phyloP scores from a whole-genome alignment of 1,139 yeast species.

The Meyerozyma guilliermondii region DNA sequence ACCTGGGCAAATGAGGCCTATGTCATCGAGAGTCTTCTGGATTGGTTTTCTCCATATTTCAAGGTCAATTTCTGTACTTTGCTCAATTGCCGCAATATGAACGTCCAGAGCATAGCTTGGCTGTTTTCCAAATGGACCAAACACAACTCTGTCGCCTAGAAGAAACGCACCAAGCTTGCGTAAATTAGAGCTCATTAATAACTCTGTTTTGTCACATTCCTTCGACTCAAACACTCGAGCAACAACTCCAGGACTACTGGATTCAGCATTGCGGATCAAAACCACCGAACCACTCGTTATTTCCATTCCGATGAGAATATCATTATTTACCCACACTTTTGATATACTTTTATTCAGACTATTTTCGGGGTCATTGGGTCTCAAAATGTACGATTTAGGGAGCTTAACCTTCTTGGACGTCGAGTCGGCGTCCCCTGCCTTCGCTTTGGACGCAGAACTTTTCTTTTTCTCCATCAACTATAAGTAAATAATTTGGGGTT shows the following conservation, averaged over 20 bases:
- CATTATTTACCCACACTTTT: conserved; percentile 47
- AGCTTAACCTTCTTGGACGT: conserved; percentile 38
- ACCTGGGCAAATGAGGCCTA: conserved; percentile 58
- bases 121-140: conserved; percentile 41
- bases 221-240: conserved; percentile 37
- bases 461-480: not conserved
- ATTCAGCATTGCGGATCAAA: conserved; percentile 42
- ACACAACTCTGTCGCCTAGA: conserved; percentile 66
- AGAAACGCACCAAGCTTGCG: conserved; percentile 54
- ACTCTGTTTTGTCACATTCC: conserved; percentile 44
- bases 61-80: conserved; percentile 7
- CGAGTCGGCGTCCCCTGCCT: conserved; percentile 14
- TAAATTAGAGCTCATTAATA: conserved; percentile 45
- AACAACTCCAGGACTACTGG: conserved; percentile 40
- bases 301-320: conserved; percentile 49
- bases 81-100: not conserved
- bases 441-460: not conserved
- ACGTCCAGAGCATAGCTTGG: conserved; percentile 42
- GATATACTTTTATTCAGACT: conserved; percentile 24
- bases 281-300: conserved; percentile 53
- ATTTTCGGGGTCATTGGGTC: conserved; percentile 41
- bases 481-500: not conserved
- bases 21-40: conserved; percentile 39
- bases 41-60: conserved; percentile 11
- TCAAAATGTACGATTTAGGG: conserved; percentile 48